Base-by-base conservation (phyloP, 768 basidiomycete genomes). In the Peribolospora kevripleyi region DNA sequence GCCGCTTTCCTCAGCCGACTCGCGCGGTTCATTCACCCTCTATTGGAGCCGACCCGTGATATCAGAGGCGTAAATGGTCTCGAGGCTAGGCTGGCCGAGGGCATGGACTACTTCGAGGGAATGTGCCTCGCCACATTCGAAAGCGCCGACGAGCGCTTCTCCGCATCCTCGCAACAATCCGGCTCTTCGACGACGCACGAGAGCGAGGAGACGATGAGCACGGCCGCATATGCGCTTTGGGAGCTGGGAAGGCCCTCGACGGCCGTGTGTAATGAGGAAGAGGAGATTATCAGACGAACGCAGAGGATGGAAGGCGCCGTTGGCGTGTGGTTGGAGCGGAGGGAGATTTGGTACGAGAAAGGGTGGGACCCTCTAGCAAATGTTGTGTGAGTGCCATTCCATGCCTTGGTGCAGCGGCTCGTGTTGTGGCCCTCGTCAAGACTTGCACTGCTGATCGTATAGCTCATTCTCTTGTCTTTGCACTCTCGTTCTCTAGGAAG, bases 301-400 rank as follows among this genome's bases (percentile, higher is more conserved):
- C 54, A 57, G 59, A 43, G 82, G 85, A 55, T 90, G 84, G 84
- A 90, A 91, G 25, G 25, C 67, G 78, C 93, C 72, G 84, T 84
- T 0, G 81, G 85, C 60, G 80, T 90, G 13, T 98, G 91, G 85
- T 80, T 84, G 1, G 90, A 98, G 68, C 90, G 91, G 70, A 71
- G 82, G 48, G 88, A 91, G 66, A 79, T 95, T 25, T 87, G 97
- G 61, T 95, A 91, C 66, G 81, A 87, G 59, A 76, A 77, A 55
- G 77, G 75, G 6, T 88, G 84, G 81, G 75, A 82, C 58, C 76
- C 88, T 0, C 65, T 82, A 54, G 78, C 81, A 57, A 98, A 97
- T 68, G 65, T 71, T 39, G 62, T 68, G 67, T 68, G 48, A 53
- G 66, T 65, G 5, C 13, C 38, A 6, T 7, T 43, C 36, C 7